Base-by-base conservation (phyloP, 1,284 basidiomycete species). In the Melampsora larici-populina region DNA sequence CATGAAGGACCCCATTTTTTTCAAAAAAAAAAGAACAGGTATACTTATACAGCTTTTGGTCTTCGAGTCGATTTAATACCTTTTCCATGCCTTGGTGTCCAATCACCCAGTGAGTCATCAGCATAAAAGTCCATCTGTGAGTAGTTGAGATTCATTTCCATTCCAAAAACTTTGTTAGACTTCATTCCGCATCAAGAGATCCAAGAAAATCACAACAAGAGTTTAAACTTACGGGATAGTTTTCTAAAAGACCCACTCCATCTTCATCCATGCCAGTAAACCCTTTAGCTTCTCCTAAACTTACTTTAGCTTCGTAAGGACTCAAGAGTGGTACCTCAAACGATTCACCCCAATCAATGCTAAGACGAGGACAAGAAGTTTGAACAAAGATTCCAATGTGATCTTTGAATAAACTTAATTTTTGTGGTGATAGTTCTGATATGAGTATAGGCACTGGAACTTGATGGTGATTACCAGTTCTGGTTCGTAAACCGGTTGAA, bases 361-460 rank as follows among this genome's bases (percentile, higher is more conserved):
- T 95, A 69, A 99, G 85, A 18, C 96, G 89, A 1, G 96, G 96
- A 85, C 96, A 98, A 0, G 93, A 93, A 1, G 96, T 98, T 84
- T 98, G 96, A 26, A 98, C 89, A 82, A 97, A 97, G 0, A 91
- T 90, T 4, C 91, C 89, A 78, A 98, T 88, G 80, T 93, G 87
- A 29, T 82, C 82, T 0, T 89, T 87, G 83, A 99, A 93, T 3
- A 98, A 86, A 1, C 90, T 87, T 36, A 99, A 88, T 84, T 99
- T 99, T 13, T 92, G 90, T 0, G 97, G 97, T 0, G 94, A 97
- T 18, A 99, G 87, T 84, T 99, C 97, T 6, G 96, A 99, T 29
- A 99, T 88, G 0, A 99, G 88, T 79, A 97, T 94, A 21, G 91
- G 92, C 70, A 97, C 88, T 82, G 90, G 90, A 0, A 92, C 92